phyloP scores from a whole-genome alignment of 306 rosid genomes.

The Fragaria vesca region DNA sequence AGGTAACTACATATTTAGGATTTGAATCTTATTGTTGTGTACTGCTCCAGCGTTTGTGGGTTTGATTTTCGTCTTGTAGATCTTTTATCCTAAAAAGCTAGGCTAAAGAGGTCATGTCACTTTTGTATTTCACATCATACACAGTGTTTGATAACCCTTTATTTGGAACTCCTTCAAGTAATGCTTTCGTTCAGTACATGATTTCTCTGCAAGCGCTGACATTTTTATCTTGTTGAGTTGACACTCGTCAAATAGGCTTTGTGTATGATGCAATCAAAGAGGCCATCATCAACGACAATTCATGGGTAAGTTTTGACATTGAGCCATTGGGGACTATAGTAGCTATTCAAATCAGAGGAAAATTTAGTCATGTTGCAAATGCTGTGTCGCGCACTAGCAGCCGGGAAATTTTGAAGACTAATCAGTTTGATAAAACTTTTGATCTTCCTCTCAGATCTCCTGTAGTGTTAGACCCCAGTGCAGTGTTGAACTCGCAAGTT shows the following conservation, averaged over 20 bases:
- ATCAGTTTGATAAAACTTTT: neutral
- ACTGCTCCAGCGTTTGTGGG: neutral
- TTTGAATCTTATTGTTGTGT: neutral
- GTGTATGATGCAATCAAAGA: constrained; percentile 9
- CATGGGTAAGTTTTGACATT: neutral
- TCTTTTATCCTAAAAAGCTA: neutral
- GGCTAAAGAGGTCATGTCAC: constrained; percentile 3
- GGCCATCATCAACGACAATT: neutral
- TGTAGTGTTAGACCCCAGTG: neutral
- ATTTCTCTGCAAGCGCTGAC: constrained; percentile 2
- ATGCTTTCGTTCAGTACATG: neutral
- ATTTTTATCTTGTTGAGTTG: constrained; percentile 5
- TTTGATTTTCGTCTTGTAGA: neutral
- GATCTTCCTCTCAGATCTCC: neutral
- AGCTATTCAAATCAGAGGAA: neutral
- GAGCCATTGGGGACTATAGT: neutral
- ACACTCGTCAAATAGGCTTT: neutral
- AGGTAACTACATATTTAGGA: neutral
- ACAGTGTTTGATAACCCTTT: neutral
- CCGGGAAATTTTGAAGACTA: neutral
- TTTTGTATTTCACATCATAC: neutral
- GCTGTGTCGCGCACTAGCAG: neutral
- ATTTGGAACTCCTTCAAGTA: neutral
- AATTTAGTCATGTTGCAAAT: neutral
- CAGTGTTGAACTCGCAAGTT: neutral